phyloP scores from a whole-genome alignment of 768 basidiomycete genomes.

The Serendipita vermifera region DNA sequence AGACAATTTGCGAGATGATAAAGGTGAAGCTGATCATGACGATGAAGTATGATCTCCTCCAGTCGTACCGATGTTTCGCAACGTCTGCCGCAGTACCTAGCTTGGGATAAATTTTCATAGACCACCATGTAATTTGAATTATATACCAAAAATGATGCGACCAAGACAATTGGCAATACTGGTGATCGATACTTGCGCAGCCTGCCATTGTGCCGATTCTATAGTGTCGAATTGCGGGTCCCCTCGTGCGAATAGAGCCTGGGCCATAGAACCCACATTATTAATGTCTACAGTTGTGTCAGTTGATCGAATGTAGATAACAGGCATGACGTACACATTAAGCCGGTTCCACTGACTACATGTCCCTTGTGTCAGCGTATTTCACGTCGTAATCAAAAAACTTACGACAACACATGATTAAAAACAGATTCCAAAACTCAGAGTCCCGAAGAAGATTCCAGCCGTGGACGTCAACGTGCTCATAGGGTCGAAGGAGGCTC shows the following conservation, averaged over 20 bases:
- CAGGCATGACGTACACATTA: slow-evolving; percentile 46
- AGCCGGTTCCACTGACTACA: slow-evolving; percentile 55
- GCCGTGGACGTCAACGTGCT: slow-evolving; percentile 37
- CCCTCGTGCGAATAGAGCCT: slow-evolving; percentile 49
- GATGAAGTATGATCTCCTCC: slow-evolving; percentile 60
- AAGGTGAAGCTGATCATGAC: slow-evolving; percentile 52
- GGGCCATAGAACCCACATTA: slow-evolving; percentile 70
- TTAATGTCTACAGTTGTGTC: slow-evolving; percentile 47
- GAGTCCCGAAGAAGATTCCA: slow-evolving; percentile 34
- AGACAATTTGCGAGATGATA: slow-evolving; percentile 56
- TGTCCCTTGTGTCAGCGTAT: slow-evolving; percentile 5
- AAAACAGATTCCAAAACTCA: slow-evolving; percentile 55
- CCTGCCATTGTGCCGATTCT: slow-evolving; percentile 62
- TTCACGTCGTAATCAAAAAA: slow-evolving; percentile 10
- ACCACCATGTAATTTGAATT: background rate
- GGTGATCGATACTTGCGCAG: slow-evolving; percentile 69
- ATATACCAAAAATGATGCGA: slow-evolving; percentile 57
- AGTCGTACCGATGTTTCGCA: slow-evolving; percentile 38
- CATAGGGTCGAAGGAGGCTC: slow-evolving; percentile 1
- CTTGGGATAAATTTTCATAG: background rate
- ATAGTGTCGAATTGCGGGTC: slow-evolving; percentile 51
- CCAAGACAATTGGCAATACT: slow-evolving; percentile 73
- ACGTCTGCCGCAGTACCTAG: slow-evolving; percentile 60
- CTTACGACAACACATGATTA: slow-evolving; percentile 45
- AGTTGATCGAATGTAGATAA: slow-evolving; percentile 7